Base-by-base conservation (phyloP, 257 asterid genomes). In the Echites panduratus region DNA sequence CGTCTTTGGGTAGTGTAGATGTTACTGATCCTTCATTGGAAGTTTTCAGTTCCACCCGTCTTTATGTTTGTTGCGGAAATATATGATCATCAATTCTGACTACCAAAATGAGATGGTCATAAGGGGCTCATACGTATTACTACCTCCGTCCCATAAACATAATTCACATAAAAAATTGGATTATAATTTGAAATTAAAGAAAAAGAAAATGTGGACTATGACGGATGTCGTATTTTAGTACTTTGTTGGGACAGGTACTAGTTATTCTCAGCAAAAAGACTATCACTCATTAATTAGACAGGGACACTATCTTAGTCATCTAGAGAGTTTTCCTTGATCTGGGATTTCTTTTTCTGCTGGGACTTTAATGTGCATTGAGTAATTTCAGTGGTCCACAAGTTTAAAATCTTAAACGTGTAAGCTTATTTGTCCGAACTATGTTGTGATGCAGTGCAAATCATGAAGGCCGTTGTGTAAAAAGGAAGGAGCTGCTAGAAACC, bases 401-500 rank as follows among this genome's bases (percentile, higher is more conserved):
- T 35, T 47, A 27, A 19, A 12, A 6, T 22, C 40, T 9, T 41
- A n/a, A 5, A n/a, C 54, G 27, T 40, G 2, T 27, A 14, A 11
- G 12, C 32, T 61, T 22, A 70, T 82, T 32, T 72, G 73, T 27
- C 72, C n/a, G 19, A 27, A 17, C 62, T 49, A n/a, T 66, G 62
- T 48, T 44, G 4, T 45, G 59, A 49, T 87, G 79, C 83, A 90
- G 90, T 61, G 79, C 68, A 73, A 52, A 61, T 22, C 75, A 49
- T 48, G 97, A 89, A 73, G 41, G 75, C 63, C 89, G 97, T 27
- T 85, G 96, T 40, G 84, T 90, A 68, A 85, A 70, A 72, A 85
- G 97, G 79, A 83, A 83, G 75, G 87, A 84, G 22, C 74, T 92
- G 7, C 61, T 90, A 72, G 96, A 88, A 71, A 78, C 84, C 24